These are phyloP conservation scores for Teratosphaeria pseudoeucalypti DNA, from an alignment of 2,329 filamentous ascomycete genomes.

Conservation along the genomic window DNA sequence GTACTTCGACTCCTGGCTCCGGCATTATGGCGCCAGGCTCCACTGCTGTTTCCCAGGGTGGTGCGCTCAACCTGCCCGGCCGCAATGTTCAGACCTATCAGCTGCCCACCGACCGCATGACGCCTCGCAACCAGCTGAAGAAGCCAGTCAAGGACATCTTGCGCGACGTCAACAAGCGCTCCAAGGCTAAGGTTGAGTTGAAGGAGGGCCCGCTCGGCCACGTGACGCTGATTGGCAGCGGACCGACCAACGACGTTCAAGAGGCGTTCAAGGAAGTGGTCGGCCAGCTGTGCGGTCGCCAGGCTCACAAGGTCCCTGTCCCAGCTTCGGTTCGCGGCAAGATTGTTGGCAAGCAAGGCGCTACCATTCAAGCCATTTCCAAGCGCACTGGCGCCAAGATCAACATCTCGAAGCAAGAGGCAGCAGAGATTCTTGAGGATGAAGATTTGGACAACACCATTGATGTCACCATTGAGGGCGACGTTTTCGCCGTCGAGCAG, in stretches of 20 bases:
- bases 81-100: constrained; percentile 68
- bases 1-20: constrained; percentile 53
- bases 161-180: constrained; percentile 85
- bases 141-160: constrained; percentile 76
- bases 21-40: constrained; percentile 41
- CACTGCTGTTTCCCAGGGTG: constrained; percentile 36
- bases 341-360: constrained; percentile 86
- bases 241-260: constrained; percentile 72
- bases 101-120: constrained; percentile 65
- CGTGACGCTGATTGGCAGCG: constrained; percentile 74
- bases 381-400: constrained; percentile 84
- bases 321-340: constrained; percentile 74
- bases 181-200: constrained; percentile 75
- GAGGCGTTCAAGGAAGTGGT: constrained; percentile 84
- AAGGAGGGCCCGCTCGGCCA: constrained; percentile 60
- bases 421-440: constrained; percentile 44
- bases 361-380: constrained; percentile 81
- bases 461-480: constrained; percentile 81
- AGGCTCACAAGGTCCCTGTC: constrained; percentile 64
- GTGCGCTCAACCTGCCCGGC: constrained; percentile 63
- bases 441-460: constrained; percentile 72
- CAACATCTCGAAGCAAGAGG: constrained; percentile 74
- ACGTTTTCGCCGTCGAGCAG: constrained; percentile 74
- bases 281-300: constrained; percentile 73
- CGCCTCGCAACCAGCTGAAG: constrained; percentile 67